Conservation (phyloP, 2,329 filamentous ascomycete species). For the Fusarium odoratissimum region DNA sequence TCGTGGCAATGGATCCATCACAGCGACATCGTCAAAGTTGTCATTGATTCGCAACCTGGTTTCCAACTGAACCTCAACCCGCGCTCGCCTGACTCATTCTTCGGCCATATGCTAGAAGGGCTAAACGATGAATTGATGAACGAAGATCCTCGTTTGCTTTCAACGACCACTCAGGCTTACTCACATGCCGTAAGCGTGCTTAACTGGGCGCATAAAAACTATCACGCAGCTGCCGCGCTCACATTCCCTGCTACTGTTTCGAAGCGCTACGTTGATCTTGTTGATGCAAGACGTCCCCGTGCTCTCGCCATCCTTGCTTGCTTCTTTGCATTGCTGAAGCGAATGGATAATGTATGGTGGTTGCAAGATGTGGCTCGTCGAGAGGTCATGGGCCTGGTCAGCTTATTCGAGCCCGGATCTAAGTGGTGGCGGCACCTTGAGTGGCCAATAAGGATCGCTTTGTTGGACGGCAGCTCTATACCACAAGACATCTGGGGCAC, state of each 20-base stretch:
- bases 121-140: constrained; percentile 65
- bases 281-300: constrained; percentile 69
- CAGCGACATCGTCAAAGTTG: constrained; percentile 67
- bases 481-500: constrained; percentile 68
- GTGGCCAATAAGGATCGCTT: constrained; percentile 69
- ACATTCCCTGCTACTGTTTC: constrained; percentile 74
- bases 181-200: constrained; percentile 73
- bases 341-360: constrained; percentile 75
- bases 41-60: constrained; percentile 72
- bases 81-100: constrained; percentile 64
- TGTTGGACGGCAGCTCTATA: constrained; percentile 66
- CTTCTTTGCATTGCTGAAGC: constrained; percentile 74
- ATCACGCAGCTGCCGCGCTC: constrained; percentile 67
- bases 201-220: constrained; percentile 73
- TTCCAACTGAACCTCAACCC: constrained; percentile 70
- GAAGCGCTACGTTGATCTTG: constrained; percentile 68
- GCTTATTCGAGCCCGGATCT: constrained; percentile 68
- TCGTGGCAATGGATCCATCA: constrained; percentile 73
- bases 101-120: constrained; percentile 68
- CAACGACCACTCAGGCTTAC: constrained; percentile 63
- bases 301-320: constrained; percentile 73
- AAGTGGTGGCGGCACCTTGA: constrained; percentile 71
- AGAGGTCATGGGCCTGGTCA: constrained; percentile 73
- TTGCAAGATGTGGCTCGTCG: constrained; percentile 72
- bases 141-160: constrained; percentile 47